phyloP scores from a whole-genome alignment of 2,329 filamentous ascomycete species.

The Ascochyta viciae-villosae region DNA sequence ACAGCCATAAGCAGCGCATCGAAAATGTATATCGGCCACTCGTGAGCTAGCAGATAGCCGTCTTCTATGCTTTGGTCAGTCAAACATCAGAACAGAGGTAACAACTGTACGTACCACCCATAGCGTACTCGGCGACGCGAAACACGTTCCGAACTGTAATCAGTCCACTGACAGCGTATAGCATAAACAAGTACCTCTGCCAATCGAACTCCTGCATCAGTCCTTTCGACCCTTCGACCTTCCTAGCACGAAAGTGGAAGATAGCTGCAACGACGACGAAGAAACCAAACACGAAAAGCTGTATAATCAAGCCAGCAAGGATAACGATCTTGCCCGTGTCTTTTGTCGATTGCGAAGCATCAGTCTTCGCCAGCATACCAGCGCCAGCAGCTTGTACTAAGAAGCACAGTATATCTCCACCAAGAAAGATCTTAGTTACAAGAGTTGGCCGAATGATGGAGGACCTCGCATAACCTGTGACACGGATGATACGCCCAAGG shows the following conservation, averaged over 20 bases:
- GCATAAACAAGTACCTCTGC: constrained; percentile 36
- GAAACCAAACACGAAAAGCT: constrained; percentile 63
- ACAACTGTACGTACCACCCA: constrained; percentile 16
- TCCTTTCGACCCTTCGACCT: background rate
- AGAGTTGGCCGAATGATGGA: constrained; percentile 46
- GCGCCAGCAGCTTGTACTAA: constrained; percentile 54
- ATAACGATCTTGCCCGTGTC: constrained; percentile 57
- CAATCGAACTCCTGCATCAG: constrained; percentile 27
- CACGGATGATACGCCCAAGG: constrained; percentile 45
- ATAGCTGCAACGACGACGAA: constrained; percentile 57
- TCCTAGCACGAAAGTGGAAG: constrained; percentile 40
- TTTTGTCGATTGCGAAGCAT: constrained; percentile 11
- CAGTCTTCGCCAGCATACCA: constrained; percentile 33
- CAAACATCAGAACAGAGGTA: background rate
- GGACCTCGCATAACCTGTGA: constrained; percentile 46
- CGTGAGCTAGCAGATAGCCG: constrained; percentile 56
- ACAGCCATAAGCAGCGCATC: constrained; percentile 55
- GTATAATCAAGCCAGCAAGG: constrained; percentile 60
- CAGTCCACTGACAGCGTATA: constrained; percentile 47
- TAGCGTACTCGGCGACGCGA: constrained; percentile 53
- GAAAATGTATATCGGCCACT: constrained; percentile 60
- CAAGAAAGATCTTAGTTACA: constrained; percentile 61
- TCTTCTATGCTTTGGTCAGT: constrained; percentile 23
- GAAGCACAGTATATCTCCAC: constrained; percentile 60
- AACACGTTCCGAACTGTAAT: constrained; percentile 56